Evolutionary conservation across 2,329 filamentous ascomycete genomes (phyloP).

Genomic region (Xylaria sp.): DNA sequence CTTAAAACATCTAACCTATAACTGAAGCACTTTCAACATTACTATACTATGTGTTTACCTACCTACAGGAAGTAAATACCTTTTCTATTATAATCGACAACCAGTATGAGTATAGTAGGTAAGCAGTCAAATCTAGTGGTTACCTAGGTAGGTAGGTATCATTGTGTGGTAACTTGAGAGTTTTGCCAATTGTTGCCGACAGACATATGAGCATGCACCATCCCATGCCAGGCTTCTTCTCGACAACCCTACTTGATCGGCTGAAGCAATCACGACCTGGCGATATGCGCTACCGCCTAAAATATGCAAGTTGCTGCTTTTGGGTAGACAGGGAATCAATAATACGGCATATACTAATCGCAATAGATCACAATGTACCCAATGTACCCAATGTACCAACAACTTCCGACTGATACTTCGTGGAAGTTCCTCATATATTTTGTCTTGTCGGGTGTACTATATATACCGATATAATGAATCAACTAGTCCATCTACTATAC

Average conservation of each 20-base stretch:
- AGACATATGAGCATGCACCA: neutral
- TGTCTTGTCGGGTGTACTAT: slow-evolving; percentile 31
- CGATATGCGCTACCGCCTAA: slow-evolving; percentile 6
- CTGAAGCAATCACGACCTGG: slow-evolving; percentile 10
- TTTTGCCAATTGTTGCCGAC: neutral
- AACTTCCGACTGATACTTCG: neutral
- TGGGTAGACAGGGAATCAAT: neutral
- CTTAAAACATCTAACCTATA: neutral
- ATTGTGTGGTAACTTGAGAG: neutral
- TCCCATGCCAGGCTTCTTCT: neutral
- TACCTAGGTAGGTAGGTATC: neutral
- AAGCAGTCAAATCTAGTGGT: neutral
- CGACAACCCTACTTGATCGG: slow-evolving; percentile 4
- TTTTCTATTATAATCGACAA: neutral
- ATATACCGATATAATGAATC: neutral
- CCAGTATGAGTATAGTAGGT: neutral
- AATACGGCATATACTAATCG: neutral
- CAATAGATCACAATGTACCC: neutral
- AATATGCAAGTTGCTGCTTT: slow-evolving; percentile 12
- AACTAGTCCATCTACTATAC: no score
- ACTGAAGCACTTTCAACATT: neutral
- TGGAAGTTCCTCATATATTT: neutral
- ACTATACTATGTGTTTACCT: neutral
- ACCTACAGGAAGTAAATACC: no score
- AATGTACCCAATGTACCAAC: neutral